Evolutionary conservation across 2,329 filamentous ascomycete genomes (phyloP), one percentile per base, ranked within the genome.

Genomic region (Cladosporium sp.): DNA sequence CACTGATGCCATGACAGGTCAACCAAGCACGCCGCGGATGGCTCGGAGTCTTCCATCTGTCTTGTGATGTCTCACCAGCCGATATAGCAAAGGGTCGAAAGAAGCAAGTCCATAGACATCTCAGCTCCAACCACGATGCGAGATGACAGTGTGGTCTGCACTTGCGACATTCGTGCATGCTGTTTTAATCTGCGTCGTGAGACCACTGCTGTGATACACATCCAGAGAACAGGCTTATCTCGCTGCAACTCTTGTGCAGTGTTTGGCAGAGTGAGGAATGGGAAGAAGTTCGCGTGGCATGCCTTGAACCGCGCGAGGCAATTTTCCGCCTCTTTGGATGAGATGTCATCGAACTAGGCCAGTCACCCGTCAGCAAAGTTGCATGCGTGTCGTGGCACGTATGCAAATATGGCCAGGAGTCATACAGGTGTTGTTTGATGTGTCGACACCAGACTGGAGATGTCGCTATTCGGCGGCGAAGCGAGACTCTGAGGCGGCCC

Each of bases 191-290:
- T 56, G 0, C 56, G 58, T 12, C 62, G 68, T 2, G 65, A 61
- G 0, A 61, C 58, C 5, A 75, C 61, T 0, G 70, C 66, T 69
- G 75, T 74, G 13, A 75, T 69, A 12, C 70, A 70, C 17, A 73
- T 58, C 73, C 74, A 77, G 8, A 75, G 58, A 25, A 75, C 75
- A 0, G 74, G 74, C 44, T 68, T 65, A 13, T 73, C 61, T 6
- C 60, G 52, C 13, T 68, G 69, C 2, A 77, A 57, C 45, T 66
- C 58, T 20, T 40, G 53, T 15, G 64, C 59, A 3, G 57, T 58
- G 1, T 32, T 13, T 25, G 45, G 48, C 5, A 45, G 32, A 7
- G 22, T 45, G 20, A 50, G 15, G 15, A 53, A 52, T 2, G 39
- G 47, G 15, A 51, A 52, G 48, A 50, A 51, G 12, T 10, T 44